Conservation (phyloP, 768 basidiomycete genomes). For the Kwoniella heveanensis region DNA sequence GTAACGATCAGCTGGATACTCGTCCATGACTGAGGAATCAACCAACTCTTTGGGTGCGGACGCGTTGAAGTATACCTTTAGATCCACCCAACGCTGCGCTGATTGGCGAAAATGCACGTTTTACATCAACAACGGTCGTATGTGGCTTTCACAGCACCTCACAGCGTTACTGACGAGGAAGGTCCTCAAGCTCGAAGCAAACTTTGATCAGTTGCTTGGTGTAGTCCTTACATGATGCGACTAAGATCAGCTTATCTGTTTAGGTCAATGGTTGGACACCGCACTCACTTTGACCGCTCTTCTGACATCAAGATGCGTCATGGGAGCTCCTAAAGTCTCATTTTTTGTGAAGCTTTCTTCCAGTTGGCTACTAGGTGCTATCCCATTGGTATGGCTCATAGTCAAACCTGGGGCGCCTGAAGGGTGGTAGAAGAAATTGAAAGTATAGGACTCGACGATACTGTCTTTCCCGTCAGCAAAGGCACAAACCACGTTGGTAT, state of each 20-base stretch:
- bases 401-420: background rate
- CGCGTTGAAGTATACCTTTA: slow-evolving; percentile 30
- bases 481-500: background rate
- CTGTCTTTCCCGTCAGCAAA: slow-evolving; percentile 8
- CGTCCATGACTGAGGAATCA: background rate
- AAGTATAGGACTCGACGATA: slow-evolving; percentile 31
- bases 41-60: slow-evolving; percentile 26
- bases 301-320: slow-evolving; percentile 7
- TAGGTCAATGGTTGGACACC: too few species aligned
- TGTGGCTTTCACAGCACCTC: too few species aligned
- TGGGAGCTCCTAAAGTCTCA: background rate
- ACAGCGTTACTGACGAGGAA: slow-evolving; percentile 21
- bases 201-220: background rate
- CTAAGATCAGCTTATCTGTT: too few species aligned
- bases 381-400: background rate
- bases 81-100: slow-evolving; percentile 18
- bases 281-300: slow-evolving; percentile 13
- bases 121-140: background rate
- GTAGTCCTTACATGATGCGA: background rate
- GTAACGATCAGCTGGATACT: background rate
- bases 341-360: background rate
- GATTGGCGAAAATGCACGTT: background rate
- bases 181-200: slow-evolving; percentile 13
- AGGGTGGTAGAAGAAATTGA: slow-evolving; percentile 31
- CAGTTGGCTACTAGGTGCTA: background rate